Evolutionary conservation across 1,284 basidiomycete species (phyloP), one percentile per base, ranked within the genome.

Genomic region (Mycosarcoma maydis): DNA sequence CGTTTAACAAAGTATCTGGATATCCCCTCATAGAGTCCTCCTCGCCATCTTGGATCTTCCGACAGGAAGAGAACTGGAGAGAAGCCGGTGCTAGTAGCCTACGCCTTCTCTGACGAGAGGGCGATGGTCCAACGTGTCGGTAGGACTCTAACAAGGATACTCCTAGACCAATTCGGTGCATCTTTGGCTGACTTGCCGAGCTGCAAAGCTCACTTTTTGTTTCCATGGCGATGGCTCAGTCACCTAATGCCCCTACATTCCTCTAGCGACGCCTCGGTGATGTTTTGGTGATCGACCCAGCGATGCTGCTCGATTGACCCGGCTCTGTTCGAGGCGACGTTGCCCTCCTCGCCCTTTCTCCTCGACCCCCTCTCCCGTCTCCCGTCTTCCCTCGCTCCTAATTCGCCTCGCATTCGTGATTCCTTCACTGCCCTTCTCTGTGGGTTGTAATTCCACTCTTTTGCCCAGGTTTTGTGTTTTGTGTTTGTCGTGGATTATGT

Each of bases 151-250:
- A 62, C 59, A 69, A 69, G 66, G 66, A 69, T 58, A 58, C 32
- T 49, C 66, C 66, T 46, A 69, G 66, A 69, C 52, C 51, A 69
- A 69, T 48, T 40, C 38, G 66, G 59, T 62, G 66, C 66, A 69
- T 69, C 66, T 69, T 69, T 69, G 66, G 66, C 66, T 62, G 66
- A 58, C 66, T 69, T 69, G 66, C 66, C 66, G 58, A 45, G 55
- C 39, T 58, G 42, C 29, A 23, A 33, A 37, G 44, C 30, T 33
- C 24, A 44, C 44, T 32, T 26, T n/a, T 32, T 29, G 45, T 41
- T 19, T 55, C 54, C 37, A 69, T 69, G 66, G 66, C 66, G 59
- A 69, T 62, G 59, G 51, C 23, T 61, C 66, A 62, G 66, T 69
- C 66, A 69, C 66, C 66, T 69, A 69, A 62, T 69, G 66, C 51